Conservation (phyloP, 2,329 filamentous ascomycete species). For the Dothistroma pini region DNA sequence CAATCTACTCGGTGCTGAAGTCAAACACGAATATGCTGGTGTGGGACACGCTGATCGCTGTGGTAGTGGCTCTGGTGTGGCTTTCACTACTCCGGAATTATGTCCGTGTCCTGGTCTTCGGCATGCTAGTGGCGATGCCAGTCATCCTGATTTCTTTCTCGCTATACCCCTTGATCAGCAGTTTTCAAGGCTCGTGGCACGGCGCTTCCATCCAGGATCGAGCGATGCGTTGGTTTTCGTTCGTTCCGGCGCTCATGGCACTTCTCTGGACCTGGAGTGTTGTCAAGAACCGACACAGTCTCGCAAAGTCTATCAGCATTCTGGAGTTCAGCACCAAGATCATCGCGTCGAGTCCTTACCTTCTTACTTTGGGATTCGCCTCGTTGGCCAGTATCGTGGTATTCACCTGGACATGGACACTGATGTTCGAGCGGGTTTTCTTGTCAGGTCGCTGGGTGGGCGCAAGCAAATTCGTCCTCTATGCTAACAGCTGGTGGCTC, state of each 20-base stretch:
- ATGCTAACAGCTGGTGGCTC: slow-evolving; percentile 89
- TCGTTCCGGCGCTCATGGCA: slow-evolving; percentile 70
- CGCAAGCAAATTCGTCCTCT: slow-evolving; percentile 71
- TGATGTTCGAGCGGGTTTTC: slow-evolving; percentile 95
- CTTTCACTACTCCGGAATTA: slow-evolving; percentile 83
- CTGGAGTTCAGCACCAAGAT: slow-evolving; percentile 91
- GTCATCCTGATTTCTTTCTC: slow-evolving; percentile 84
- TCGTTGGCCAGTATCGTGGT: slow-evolving; percentile 70
- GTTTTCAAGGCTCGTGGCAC: slow-evolving; percentile 72
- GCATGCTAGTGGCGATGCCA: slow-evolving; percentile 80
- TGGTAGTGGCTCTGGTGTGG: slow-evolving; percentile 87
- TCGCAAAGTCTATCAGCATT: slow-evolving; percentile 80
- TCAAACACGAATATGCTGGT: slow-evolving; percentile 85
- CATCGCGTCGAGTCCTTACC: slow-evolving; percentile 74
- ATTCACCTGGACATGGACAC: slow-evolving; percentile 95
- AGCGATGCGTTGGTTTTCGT: slow-evolving; percentile 81
- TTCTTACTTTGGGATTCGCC: slow-evolving; percentile 78
- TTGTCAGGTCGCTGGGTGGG: slow-evolving; percentile 73
- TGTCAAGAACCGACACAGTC: slow-evolving; percentile 71
- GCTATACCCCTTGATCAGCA: slow-evolving; percentile 85
- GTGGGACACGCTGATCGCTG: slow-evolving; percentile 84
- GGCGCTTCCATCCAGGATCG: slow-evolving; percentile 80
- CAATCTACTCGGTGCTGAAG: slow-evolving; percentile 84
- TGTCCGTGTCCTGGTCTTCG: slow-evolving; percentile 74
- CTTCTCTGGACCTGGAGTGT: slow-evolving; percentile 81